Evolutionary conservation across 2,329 filamentous ascomycete species (phyloP), one percentile per base, ranked within the genome.

Genomic region (Cordyceps fumosorosea): DNA sequence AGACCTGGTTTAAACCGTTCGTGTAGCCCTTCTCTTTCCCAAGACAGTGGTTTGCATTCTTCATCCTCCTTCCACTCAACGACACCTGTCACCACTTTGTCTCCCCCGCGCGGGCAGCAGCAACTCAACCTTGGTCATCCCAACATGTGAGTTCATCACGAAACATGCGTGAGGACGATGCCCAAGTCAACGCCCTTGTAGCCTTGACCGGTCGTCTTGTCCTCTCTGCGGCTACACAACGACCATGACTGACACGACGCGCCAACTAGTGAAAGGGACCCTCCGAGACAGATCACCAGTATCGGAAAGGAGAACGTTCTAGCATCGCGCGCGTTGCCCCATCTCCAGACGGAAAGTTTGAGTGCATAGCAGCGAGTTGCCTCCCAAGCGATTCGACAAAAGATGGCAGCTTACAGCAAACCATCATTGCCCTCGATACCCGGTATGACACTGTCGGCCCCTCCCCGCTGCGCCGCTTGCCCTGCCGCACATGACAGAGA

Each of bases 351-450:
- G 5, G 26, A 20, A 37, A 24, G 2, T 32, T 32, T 32, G 16
- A 56, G 18, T 14, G 45, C 5, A 34, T 2, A 55, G 18, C 3
- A 12, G 37, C 42, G 12, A 47, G 8, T 8, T 50, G 37, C 32
- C 26, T 26, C 48, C 4, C 18, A 20, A 22, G 32, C 45, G 18
- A 32, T 32, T 29, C 47, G 24, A 22, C n/a, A 40, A 5, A 60
- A 74, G 18, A 78, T 78, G 76, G 75, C 75, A 53, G 68, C 76
- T 75, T 88, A 88, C 77, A 93, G 91, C 81, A 96, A 96, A 78
- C 77, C 85, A 63, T 86, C 89, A 75, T 81, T 87, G 76, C 82
- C 88, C 75, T 89, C 88, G 75, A 84, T 93, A 79, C 89, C 93
- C 77, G 89, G 92, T 96, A 80, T 79, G 91, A 87, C 24, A 34